Percentiles rank a stretch among this genome's conserved stretches.
These are phyloP conservation scores for Taiozyma sp. DNA, from an alignment of 1,139 yeast species.

Conservation along the genomic window DNA sequence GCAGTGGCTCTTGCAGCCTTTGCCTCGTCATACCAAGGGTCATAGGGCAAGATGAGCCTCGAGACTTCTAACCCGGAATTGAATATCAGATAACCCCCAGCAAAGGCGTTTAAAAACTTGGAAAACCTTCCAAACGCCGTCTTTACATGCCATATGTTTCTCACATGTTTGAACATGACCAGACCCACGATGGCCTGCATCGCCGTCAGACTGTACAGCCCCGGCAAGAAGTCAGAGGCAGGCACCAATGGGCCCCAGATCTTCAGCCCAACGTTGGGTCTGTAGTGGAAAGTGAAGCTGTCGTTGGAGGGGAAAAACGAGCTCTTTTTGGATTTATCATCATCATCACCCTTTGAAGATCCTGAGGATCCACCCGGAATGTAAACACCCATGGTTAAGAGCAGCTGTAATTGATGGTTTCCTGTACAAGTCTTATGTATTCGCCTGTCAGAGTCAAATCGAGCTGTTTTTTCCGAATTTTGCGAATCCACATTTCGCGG, in stretches of 20 bases:
- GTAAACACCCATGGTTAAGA: constrained; percentile 13
- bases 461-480: background rate
- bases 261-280: constrained; percentile 52
- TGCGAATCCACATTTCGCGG: background rate
- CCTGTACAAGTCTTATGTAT: background rate
- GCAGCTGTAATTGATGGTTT: background rate
- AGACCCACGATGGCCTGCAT: constrained; percentile 43
- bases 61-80: constrained; percentile 43
- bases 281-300: constrained; percentile 23
- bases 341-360: constrained; percentile 1
- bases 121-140: constrained; percentile 10
- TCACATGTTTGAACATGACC: constrained; percentile 17
- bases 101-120: constrained; percentile 9
- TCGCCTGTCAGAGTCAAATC: background rate
- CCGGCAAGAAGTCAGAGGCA: constrained; percentile 50
- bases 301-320: constrained; percentile 4
- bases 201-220: constrained; percentile 41
- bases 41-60: constrained; percentile 45
- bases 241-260: constrained; percentile 64
- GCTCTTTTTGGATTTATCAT: constrained; percentile 8
- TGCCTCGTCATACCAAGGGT: constrained; percentile 65
- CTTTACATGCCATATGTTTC: constrained; percentile 15
- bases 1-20: constrained; percentile 41
- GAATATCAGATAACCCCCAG: constrained; percentile 20
- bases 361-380: constrained; percentile 13